Conservation (phyloP, 139 green algal species). For the Monoraphidium neglectum region DNA sequence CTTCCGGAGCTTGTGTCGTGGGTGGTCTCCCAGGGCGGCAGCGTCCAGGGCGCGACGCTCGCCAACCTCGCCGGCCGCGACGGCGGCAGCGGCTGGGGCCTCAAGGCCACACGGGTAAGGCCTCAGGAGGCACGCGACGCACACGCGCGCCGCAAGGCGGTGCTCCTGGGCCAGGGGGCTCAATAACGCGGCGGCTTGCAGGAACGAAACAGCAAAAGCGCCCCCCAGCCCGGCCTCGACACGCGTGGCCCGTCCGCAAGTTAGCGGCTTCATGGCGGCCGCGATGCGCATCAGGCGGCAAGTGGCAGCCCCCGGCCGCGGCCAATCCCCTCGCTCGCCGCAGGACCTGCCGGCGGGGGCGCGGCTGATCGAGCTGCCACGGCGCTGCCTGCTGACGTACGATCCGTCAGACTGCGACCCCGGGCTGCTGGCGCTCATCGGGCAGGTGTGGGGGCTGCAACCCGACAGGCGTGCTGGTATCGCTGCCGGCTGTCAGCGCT, state of each 20-base stretch:
- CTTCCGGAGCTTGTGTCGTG: constrained; percentile 25
- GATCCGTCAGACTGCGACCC: constrained; percentile 40
- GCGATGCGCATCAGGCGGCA: not conserved
- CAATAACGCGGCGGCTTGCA: not conserved
- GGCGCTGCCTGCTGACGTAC: constrained; percentile 68
- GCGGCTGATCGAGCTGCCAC: constrained; percentile 35
- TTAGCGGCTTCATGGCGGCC: not conserved
- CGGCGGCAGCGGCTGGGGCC: constrained; percentile 29
- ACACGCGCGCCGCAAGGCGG: too few species aligned
- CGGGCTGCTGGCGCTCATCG: constrained; percentile 63
- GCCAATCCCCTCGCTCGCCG: not conserved
- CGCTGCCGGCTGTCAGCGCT: too few species aligned
- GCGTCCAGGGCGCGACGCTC: constrained; percentile 11
- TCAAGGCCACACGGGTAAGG: constrained; percentile 17
- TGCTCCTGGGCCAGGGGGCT: too few species aligned
- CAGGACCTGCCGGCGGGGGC: constrained; percentile 14
- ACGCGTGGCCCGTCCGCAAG: not conserved
- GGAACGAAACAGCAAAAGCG: not conserved
- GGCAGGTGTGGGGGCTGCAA: too few species aligned
- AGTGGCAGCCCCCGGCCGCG: too few species aligned
- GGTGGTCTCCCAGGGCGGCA: constrained; percentile 11
- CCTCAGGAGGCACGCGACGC: not conserved
- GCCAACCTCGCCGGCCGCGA: constrained; percentile 31
- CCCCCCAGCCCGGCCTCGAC: not conserved
- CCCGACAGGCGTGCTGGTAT: too few species aligned